These are phyloP conservation scores for Pichia deserticola DNA, from an alignment of 805 yeast species.

Conservation along the genomic window DNA sequence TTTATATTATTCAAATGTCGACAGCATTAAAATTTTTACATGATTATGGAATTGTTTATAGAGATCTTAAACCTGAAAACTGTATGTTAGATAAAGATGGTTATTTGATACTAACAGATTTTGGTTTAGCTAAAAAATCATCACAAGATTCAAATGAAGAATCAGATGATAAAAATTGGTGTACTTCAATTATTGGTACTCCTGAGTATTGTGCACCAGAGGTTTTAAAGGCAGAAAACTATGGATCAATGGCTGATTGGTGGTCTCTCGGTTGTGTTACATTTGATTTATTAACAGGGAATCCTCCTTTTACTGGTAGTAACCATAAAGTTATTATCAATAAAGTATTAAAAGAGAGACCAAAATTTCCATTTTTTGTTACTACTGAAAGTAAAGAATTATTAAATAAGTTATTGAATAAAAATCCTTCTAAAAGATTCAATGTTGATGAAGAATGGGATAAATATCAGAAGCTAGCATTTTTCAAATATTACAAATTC, in stretches of 20 bases:
- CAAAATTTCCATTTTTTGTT: slow-evolving; percentile 61
- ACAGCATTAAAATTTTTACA: slow-evolving; percentile 72
- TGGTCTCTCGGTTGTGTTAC: slow-evolving; percentile 83
- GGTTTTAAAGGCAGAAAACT: slow-evolving; percentile 65
- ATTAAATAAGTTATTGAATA: slow-evolving; percentile 53
- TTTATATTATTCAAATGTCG: slow-evolving; percentile 74
- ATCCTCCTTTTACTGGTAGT: slow-evolving; percentile 81
- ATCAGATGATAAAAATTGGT: slow-evolving; percentile 32
- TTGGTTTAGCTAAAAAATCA: slow-evolving; percentile 61
- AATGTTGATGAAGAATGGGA: slow-evolving; percentile 48
- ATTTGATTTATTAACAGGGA: slow-evolving; percentile 72
- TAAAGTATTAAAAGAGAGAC: slow-evolving; percentile 59
- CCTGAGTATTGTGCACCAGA: slow-evolving; percentile 89
- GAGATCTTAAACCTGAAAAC: slow-evolving; percentile 87
- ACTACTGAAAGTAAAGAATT: slow-evolving; percentile 73
- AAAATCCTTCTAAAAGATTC: slow-evolving; percentile 57
- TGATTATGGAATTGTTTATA: slow-evolving; percentile 68
- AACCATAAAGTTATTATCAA: slow-evolving; percentile 65
- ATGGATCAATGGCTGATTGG: slow-evolving; percentile 77
- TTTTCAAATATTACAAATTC: slow-evolving; percentile 73
- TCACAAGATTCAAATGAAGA: slow-evolving; percentile 16
- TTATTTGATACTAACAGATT: slow-evolving; percentile 75
- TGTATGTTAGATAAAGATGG: slow-evolving; percentile 70
- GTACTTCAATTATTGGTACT: slow-evolving; percentile 62
- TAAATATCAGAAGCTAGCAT: slow-evolving; percentile 51